These are phyloP conservation scores for Phaeodactylum tricornutum DNA, from an alignment of 108 stramenopile species.

Conservation along the genomic window DNA sequence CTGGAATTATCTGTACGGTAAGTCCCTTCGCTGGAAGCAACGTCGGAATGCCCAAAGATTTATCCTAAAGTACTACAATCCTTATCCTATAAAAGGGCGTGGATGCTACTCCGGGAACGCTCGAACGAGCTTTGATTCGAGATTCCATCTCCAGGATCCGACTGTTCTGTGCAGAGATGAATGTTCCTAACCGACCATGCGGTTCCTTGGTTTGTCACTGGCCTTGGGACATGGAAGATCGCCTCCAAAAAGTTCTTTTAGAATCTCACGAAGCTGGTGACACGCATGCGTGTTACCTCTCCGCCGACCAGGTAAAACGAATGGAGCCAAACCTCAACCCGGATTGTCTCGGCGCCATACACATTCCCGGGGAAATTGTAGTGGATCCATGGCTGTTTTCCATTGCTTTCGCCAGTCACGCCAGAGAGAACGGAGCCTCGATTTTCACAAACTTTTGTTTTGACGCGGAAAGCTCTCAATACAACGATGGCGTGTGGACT, in stretches of 20 bases:
- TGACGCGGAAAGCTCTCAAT: slow-evolving; percentile 19
- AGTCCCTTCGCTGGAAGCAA: too few species aligned
- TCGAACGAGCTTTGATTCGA: slow-evolving; percentile 67
- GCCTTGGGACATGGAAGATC: slow-evolving; percentile 35
- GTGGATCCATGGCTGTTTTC: slow-evolving; percentile 81
- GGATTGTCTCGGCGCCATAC: slow-evolving; percentile 42
- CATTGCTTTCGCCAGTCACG: slow-evolving; percentile 53
- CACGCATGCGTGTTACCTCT: slow-evolving; percentile 38
- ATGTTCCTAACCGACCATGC: slow-evolving; percentile 50
- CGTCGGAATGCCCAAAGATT: too few species aligned
- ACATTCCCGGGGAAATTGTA: slow-evolving; percentile 72
- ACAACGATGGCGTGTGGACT: slow-evolving; percentile 27
- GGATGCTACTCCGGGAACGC: slow-evolving; percentile 55
- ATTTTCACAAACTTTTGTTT: slow-evolving; percentile 26
- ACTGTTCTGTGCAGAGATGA: slow-evolving; percentile 32
- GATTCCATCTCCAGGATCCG: slow-evolving; percentile 52
- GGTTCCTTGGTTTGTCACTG: slow-evolving; percentile 64
- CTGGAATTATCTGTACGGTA: slow-evolving; percentile 71
- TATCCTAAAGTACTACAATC: too few species aligned
- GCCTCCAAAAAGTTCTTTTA: slow-evolving; percentile 24
- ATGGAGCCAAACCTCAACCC: slow-evolving; percentile 43
- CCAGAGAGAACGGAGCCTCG: slow-evolving; percentile 46
- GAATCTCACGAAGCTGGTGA: slow-evolving; percentile 71
- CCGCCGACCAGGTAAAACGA: slow-evolving; percentile 17
- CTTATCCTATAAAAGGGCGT: too few species aligned